Percentiles rank a stretch among this genome's conserved stretches.
Evolutionary conservation across 2,329 filamentous ascomycete species (phyloP).

Genomic region (Colletotrichum sp.): DNA sequence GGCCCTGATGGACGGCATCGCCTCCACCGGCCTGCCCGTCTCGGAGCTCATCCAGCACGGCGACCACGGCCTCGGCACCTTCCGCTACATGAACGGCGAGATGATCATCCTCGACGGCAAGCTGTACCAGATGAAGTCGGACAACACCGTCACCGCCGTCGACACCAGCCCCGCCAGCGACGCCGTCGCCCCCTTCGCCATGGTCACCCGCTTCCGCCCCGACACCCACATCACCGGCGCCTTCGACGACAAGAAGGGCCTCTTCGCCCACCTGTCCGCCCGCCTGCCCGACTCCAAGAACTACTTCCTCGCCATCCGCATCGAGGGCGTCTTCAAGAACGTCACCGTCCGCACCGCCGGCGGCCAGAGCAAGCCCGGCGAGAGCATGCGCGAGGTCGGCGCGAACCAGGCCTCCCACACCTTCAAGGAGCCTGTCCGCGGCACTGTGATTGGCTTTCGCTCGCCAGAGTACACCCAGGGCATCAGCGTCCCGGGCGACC

Average conservation of each 20-base stretch:
- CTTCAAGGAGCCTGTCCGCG: slow-evolving; percentile 27
- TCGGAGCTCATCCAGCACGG: slow-evolving; percentile 32
- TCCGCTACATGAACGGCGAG: slow-evolving; percentile 37
- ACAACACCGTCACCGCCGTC: slow-evolving; percentile 31
- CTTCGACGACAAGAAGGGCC: slow-evolving; percentile 31
- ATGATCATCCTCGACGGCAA: slow-evolving; percentile 38
- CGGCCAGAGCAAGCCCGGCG: slow-evolving; percentile 30
- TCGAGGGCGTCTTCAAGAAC: slow-evolving; percentile 32
- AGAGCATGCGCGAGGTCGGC: slow-evolving; percentile 33
- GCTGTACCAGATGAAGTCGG: slow-evolving; percentile 39
- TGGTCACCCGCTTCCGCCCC: slow-evolving; percentile 35
- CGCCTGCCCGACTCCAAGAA: slow-evolving; percentile 31
- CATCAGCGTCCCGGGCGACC: slow-evolving; percentile 37
- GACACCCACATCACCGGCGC: slow-evolving; percentile 18
- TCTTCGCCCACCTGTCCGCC: slow-evolving; percentile 24
- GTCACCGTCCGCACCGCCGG: slow-evolving; percentile 35
- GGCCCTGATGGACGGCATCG: slow-evolving; percentile 39
- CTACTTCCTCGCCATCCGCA: slow-evolving; percentile 33
- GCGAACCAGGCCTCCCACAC: slow-evolving; percentile 31
- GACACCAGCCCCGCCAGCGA: slow-evolving; percentile 20
- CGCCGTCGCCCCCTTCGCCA: slow-evolving; percentile 36
- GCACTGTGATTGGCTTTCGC: slow-evolving; percentile 36
- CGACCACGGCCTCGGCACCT: slow-evolving; percentile 40
- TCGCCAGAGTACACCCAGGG: slow-evolving; percentile 36
- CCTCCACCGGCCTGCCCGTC: slow-evolving; percentile 34